These are phyloP conservation scores for Colletotrichum truncatum DNA, from an alignment of 2,329 filamentous ascomycete genomes.

Conservation along the genomic window DNA sequence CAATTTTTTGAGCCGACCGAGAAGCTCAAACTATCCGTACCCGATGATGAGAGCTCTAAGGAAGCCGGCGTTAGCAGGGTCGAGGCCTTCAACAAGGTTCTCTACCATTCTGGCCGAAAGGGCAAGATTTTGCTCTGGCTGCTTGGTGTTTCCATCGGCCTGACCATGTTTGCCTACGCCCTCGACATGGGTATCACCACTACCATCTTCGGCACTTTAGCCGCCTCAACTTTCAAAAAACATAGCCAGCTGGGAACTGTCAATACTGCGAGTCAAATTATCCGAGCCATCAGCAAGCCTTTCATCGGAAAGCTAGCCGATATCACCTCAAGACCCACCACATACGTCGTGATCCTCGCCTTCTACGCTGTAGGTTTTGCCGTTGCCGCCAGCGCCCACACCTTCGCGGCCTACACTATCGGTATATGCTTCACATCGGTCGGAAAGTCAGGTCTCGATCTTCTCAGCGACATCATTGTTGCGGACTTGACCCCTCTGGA, in stretches of 20 bases:
- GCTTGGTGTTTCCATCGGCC: slow-evolving; percentile 44
- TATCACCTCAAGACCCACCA: slow-evolving; percentile 48
- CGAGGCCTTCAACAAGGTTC: slow-evolving; percentile 50
- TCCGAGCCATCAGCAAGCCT: slow-evolving; percentile 48
- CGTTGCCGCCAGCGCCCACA: slow-evolving; percentile 42
- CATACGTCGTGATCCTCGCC: slow-evolving; percentile 48
- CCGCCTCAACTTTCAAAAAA: slow-evolving; percentile 42
- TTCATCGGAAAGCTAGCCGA: slow-evolving; percentile 49
- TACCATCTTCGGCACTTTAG: slow-evolving; percentile 43
- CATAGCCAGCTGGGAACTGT: slow-evolving; percentile 44
- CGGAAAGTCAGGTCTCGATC: slow-evolving; percentile 47
- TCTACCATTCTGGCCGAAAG: slow-evolving; percentile 47
- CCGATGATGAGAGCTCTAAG: slow-evolving; percentile 2
- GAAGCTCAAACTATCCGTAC: background rate
- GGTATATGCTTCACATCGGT: slow-evolving; percentile 47
- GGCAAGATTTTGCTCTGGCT: slow-evolving; percentile 45
- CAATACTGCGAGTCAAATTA: slow-evolving; percentile 44
- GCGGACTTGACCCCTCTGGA: slow-evolving; percentile 45
- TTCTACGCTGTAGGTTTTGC: slow-evolving; percentile 47
- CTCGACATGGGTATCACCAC: slow-evolving; percentile 48
- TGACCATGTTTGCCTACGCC: slow-evolving; percentile 49
- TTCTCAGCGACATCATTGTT: slow-evolving; percentile 47
- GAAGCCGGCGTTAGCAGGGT: slow-evolving; percentile 44
- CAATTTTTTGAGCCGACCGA: too few relatives aligned
- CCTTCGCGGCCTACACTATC: slow-evolving; percentile 44